These are phyloP conservation scores for Solanum gracilifrons DNA, from an alignment of 257 asterid genomes.

Conservation along the genomic window DNA sequence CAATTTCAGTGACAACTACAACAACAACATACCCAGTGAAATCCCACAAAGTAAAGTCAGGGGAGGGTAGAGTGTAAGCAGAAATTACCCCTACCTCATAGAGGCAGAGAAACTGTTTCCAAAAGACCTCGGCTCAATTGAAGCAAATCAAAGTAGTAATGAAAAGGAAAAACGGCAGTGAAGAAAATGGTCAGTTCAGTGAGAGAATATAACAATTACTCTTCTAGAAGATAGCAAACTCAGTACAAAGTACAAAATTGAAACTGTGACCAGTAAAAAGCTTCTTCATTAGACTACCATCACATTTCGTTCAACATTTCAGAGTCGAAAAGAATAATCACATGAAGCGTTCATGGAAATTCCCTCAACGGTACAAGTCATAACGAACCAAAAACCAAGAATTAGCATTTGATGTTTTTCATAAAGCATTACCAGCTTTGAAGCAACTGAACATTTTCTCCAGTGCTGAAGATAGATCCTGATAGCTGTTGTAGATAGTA, in stretches of 20 bases:
- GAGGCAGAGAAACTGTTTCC: too few species aligned
- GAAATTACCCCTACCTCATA: too few species aligned
- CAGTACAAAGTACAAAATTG: not conserved
- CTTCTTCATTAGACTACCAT: not conserved
- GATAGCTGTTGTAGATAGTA: conserved; percentile 20
- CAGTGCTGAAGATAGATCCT: conserved; percentile 27
- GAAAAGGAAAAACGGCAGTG: too few species aligned
- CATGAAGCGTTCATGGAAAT: not conserved
- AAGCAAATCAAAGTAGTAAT: too few species aligned
- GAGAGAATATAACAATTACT: not conserved
- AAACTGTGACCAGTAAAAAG: not conserved
- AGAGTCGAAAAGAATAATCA: not conserved
- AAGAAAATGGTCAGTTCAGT: too few species aligned
- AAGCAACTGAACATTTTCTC: conserved; percentile 34
- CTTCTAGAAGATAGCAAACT: not conserved
- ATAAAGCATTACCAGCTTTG: conserved; percentile 16
- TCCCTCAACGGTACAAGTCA: not conserved
- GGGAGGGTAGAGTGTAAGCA: too few species aligned
- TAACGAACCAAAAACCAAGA: not conserved
- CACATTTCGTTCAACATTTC: not conserved
- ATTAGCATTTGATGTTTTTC: too few species aligned
- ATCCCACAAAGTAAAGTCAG: not conserved
- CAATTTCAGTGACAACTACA: not conserved
- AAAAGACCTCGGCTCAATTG: too few species aligned
- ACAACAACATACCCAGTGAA: not conserved